These are phyloP conservation scores for Dryadomyces sulphureus DNA, from an alignment of 2,329 filamentous ascomycete genomes.

Conservation along the genomic window DNA sequence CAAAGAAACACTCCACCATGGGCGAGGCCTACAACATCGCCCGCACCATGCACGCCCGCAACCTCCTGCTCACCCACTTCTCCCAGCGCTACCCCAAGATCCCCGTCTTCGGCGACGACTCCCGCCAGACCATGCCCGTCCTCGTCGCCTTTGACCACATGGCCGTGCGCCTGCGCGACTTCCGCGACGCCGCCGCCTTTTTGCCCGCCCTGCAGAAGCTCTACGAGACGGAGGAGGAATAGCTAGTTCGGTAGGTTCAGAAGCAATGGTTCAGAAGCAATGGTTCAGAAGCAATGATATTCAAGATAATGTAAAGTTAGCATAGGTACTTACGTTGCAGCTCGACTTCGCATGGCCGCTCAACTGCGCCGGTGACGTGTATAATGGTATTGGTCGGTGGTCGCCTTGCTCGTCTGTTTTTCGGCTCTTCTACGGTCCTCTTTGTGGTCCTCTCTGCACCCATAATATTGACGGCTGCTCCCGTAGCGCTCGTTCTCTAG, in stretches of 20 bases:
- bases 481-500: too few relatives aligned
- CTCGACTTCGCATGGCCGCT: too few relatives aligned
- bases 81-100: conserved; percentile 82
- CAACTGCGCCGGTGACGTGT: too few relatives aligned
- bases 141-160: conserved; percentile 70
- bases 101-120: conserved; percentile 25
- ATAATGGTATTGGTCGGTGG: too few relatives aligned
- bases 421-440: too few relatives aligned
- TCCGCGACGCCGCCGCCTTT: conserved; percentile 38
- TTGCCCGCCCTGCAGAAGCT: conserved; percentile 13
- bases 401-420: too few relatives aligned
- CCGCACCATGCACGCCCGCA: conserved; percentile 60
- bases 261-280: neutral
- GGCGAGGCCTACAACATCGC: conserved; percentile 72
- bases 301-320: too few relatives aligned
- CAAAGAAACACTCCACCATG: conserved; percentile 85
- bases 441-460: too few relatives aligned
- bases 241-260: neutral
- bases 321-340: too few relatives aligned
- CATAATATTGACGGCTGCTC: too few relatives aligned
- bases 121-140: conserved; percentile 34
- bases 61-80: conserved; percentile 85
- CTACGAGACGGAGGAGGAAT: conserved; percentile 9
- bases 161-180: conserved; percentile 56
- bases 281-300: neutral